A percentile compares a stretch with the other conserved stretches of the same genome.
Evolutionary conservation across 768 basidiomycete genomes (phyloP).

Genomic region (Pleurotus eryngii): DNA sequence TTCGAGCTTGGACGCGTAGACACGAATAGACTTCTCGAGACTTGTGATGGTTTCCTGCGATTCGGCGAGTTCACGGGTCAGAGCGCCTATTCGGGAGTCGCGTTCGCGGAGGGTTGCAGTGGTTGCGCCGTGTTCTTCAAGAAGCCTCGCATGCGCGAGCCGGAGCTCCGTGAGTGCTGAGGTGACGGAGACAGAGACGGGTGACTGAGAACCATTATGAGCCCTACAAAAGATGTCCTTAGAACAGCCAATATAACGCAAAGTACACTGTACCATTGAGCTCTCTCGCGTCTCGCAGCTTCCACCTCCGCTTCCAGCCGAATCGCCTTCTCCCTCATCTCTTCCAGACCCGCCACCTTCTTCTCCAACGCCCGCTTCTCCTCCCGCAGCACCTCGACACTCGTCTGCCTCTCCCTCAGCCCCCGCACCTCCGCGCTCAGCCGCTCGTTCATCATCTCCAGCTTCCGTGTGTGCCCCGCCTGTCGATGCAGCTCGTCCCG

Average conservation of each 20-base stretch:
- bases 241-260: slow-evolving; percentile 11
- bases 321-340: slow-evolving; percentile 51
- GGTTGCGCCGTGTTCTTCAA: slow-evolving; percentile 66
- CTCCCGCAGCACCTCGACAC: slow-evolving; percentile 68
- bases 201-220: slow-evolving; percentile 36
- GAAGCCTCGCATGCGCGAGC: slow-evolving; percentile 55
- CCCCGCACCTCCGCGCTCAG: slow-evolving; percentile 49
- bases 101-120: slow-evolving; percentile 49
- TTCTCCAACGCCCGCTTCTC: slow-evolving; percentile 67
- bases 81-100: slow-evolving; percentile 46
- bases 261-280: slow-evolving; percentile 45
- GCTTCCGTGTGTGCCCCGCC: slow-evolving; percentile 51
- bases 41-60: slow-evolving; percentile 26
- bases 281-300: slow-evolving; percentile 51
- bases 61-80: slow-evolving; percentile 34
- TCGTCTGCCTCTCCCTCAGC: slow-evolving; percentile 53
- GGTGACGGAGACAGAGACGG: slow-evolving; percentile 39
- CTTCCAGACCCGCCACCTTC: slow-evolving; percentile 47
- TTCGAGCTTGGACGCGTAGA: slow-evolving; percentile 33
- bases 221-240: slow-evolving; percentile 22
- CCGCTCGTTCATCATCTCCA: slow-evolving; percentile 59
- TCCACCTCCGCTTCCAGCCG: slow-evolving; percentile 65
- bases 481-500: slow-evolving; percentile 69
- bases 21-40: slow-evolving; percentile 33
- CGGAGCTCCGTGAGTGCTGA: slow-evolving; percentile 60